These are phyloP conservation scores for Euphorbia corollata DNA, from an alignment of 441 rosid species.

Conservation along the genomic window DNA sequence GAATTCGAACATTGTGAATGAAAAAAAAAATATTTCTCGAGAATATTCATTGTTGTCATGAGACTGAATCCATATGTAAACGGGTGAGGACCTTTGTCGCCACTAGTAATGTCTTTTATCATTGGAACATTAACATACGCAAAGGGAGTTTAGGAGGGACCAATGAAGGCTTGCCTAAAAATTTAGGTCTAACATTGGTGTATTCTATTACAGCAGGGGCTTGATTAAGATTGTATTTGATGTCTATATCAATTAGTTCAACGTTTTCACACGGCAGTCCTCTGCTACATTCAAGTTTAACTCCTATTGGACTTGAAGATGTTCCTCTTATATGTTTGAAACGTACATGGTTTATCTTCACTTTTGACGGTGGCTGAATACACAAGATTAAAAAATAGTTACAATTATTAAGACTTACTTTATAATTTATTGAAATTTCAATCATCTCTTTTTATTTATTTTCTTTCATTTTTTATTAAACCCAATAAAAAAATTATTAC, in stretches of 20 bases:
- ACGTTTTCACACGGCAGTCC: constrained; percentile 36
- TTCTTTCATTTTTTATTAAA: too few species aligned
- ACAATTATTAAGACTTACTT: background rate
- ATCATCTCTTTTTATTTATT: too few species aligned
- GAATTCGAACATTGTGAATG: too few species aligned
- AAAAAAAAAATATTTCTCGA: too few species aligned
- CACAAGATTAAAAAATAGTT: background rate
- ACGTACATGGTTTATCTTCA: constrained; percentile 32
- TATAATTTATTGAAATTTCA: too few species aligned
- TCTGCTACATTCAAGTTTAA: constrained; percentile 34
- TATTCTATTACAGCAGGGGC: constrained; percentile 27
- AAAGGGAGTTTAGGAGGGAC: background rate
- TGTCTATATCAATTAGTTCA: constrained; percentile 31
- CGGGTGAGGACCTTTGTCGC: too few species aligned
- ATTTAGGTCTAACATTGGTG: constrained; percentile 21
- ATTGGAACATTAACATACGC: background rate
- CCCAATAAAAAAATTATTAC: too few species aligned
- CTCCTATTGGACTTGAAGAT: constrained; percentile 23
- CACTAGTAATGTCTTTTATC: background rate
- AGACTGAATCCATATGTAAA: too few species aligned
- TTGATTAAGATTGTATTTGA: constrained; percentile 25
- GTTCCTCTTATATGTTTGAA: constrained; percentile 41
- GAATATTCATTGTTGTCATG: too few species aligned
- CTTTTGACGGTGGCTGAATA: constrained; percentile 30
- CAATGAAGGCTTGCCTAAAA: background rate